Conservation (phyloP, 2,329 filamentous ascomycete genomes). For the Ascochyta fabae region DNA sequence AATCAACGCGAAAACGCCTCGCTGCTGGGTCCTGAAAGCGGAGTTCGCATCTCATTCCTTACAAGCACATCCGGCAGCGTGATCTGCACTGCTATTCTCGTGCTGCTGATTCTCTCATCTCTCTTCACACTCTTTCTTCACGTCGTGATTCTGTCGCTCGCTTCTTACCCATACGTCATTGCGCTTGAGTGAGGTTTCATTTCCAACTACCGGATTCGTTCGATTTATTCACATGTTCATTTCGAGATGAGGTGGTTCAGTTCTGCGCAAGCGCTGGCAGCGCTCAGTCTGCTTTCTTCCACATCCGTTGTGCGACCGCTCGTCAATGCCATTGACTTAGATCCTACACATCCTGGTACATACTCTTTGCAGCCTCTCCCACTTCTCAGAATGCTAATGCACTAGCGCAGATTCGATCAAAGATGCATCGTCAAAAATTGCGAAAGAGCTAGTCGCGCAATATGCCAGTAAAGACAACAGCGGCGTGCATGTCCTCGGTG, state of each 20-base stretch:
- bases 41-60: constrained; percentile 4
- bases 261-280: constrained; percentile 34
- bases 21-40: constrained; percentile 2
- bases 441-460: constrained; percentile 58
- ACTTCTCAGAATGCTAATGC: not conserved
- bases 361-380: not conserved
- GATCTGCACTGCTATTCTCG: constrained; percentile 7
- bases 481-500: constrained; percentile 47
- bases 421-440: constrained; percentile 52
- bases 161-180: not conserved
- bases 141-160: constrained; percentile 1
- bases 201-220: constrained; percentile 5
- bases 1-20: constrained; percentile 3
- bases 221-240: constrained; percentile 23
- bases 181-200: not conserved
- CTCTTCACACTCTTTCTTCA: constrained; percentile 1
- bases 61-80: not conserved
- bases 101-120: constrained; percentile 3
- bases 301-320: constrained; percentile 24
- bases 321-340: constrained; percentile 31
- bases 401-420: constrained; percentile 53
- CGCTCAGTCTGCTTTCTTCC: constrained; percentile 33
- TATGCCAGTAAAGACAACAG: constrained; percentile 60
- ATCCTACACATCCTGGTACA: constrained; percentile 34
- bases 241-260: constrained; percentile 36